phyloP scores from a whole-genome alignment of 106 monocot species.

The Triglochin maritima region DNA sequence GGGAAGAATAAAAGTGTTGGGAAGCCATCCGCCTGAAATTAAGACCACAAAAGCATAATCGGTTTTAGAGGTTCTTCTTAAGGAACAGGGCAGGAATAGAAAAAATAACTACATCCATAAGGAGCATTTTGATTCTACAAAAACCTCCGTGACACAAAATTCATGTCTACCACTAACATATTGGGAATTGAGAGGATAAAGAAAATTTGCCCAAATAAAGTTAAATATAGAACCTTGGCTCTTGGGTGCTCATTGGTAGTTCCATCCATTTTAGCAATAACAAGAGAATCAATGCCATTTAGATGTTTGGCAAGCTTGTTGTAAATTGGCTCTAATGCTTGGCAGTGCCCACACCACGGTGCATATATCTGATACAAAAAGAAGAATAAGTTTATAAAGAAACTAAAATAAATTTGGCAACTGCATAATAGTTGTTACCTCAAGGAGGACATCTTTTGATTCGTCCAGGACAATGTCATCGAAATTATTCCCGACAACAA shows the following conservation, averaged over 20 bases:
- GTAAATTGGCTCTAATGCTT: constrained; percentile 81
- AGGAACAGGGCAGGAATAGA: too few relatives aligned
- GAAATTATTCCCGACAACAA: constrained; percentile 79
- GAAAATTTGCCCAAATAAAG: not conserved
- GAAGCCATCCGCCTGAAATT: constrained; percentile 79
- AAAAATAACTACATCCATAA: not conserved
- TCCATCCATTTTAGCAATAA: constrained; percentile 98
- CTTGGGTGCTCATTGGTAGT: constrained; percentile 94
- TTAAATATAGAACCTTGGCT: constrained; percentile 50
- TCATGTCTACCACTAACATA: not conserved
- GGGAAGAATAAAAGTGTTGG: constrained; percentile 94
- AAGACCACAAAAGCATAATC: not conserved
- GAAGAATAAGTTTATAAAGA: not conserved
- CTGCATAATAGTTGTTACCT: constrained; percentile 27
- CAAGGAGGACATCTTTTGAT: constrained; percentile 84
- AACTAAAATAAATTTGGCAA: not conserved
- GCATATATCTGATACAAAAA: constrained; percentile 59
- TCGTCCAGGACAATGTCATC: constrained; percentile 85
- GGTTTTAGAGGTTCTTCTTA: too few relatives aligned
- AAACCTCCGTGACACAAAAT: not conserved
- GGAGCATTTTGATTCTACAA: not conserved
- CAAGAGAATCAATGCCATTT: constrained; percentile 53
- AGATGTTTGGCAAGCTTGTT: constrained; percentile 92
- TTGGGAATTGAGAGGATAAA: not conserved
- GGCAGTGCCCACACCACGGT: constrained; percentile 98